Evolutionary conservation across 2,329 filamentous ascomycete genomes (phyloP).

Genomic region (Xylaria digitata): DNA sequence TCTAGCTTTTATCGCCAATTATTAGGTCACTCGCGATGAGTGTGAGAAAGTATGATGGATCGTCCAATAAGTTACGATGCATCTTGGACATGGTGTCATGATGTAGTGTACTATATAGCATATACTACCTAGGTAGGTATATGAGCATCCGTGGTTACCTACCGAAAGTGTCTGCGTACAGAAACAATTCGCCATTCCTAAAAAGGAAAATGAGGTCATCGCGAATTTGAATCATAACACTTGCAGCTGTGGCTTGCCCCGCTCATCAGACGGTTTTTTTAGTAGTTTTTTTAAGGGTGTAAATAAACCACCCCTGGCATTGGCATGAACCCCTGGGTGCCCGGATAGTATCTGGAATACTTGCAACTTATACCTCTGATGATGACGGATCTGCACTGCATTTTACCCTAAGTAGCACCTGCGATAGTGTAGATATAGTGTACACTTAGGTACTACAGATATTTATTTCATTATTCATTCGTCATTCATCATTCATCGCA

Average conservation of each 20-base stretch:
- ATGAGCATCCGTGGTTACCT: too few relatives aligned
- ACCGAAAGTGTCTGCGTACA: too few relatives aligned
- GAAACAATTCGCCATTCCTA: slow-evolving; percentile 10
- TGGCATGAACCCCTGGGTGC: slow-evolving; percentile 2
- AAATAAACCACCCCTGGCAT: slow-evolving; percentile 10
- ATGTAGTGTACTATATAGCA: not conserved
- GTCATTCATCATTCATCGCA: too few relatives aligned
- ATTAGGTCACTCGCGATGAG: not conserved
- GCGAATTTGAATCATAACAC: slow-evolving; percentile 12
- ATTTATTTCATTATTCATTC: too few relatives aligned
- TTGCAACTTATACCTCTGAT: too few relatives aligned
- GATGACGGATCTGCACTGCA: slow-evolving; percentile 11
- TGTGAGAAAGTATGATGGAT: not conserved
- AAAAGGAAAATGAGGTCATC: slow-evolving; percentile 32
- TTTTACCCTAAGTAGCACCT: not conserved
- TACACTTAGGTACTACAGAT: too few relatives aligned
- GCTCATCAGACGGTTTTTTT: slow-evolving; percentile 3
- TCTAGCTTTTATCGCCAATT: too few relatives aligned
- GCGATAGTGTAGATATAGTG: too few relatives aligned
- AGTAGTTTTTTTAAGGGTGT: not conserved
- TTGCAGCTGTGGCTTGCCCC: slow-evolving; percentile 29
- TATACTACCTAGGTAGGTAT: not conserved
- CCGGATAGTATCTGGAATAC: slow-evolving; percentile 19
- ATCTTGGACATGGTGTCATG: not conserved
- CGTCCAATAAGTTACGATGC: not conserved